These are phyloP conservation scores for Avena sativa DNA, from an alignment of 176 grass and related monocot species.

Conservation along the genomic window DNA sequence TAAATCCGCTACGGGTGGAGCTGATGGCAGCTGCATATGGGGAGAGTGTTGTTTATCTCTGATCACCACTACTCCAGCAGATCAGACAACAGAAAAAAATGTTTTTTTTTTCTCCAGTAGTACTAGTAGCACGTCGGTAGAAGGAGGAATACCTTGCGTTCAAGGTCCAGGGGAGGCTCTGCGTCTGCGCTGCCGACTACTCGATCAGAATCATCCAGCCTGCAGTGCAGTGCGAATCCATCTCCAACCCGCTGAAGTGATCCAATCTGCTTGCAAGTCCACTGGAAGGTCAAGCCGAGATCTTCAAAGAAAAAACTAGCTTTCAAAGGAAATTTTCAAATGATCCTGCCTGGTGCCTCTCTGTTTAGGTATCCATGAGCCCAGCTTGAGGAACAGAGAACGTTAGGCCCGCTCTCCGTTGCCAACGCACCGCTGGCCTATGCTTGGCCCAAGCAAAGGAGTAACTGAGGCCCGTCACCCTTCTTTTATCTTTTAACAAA, in stretches of 20 bases:
- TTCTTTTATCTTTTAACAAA: no score
- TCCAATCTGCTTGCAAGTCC: no score
- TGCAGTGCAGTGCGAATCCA: not conserved
- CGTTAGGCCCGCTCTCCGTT: no score
- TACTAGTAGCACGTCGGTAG: not conserved
- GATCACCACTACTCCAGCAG: not conserved
- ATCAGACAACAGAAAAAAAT: not conserved
- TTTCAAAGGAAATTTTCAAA: no score
- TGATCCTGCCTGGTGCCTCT: no score
- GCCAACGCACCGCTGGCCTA: no score
- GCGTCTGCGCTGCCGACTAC: not conserved
- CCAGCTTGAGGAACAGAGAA: no score
- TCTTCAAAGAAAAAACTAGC: no score
- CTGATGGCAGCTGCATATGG: slow-evolving; percentile 2
- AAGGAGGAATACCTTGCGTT: not conserved
- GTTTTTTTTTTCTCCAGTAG: not conserved
- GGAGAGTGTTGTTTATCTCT: not conserved
- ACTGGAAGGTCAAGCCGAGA: not conserved
- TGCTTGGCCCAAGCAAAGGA: no score
- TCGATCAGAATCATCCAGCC: not conserved
- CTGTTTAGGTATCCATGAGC: no score
- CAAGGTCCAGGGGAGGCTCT: not conserved
- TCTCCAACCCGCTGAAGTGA: not conserved
- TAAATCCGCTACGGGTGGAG: not conserved
- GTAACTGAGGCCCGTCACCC: no score